Evolutionary conservation across 768 basidiomycete genomes (phyloP), one percentile per base, ranked within the genome.

Genomic region (Lactifluus volemus): DNA sequence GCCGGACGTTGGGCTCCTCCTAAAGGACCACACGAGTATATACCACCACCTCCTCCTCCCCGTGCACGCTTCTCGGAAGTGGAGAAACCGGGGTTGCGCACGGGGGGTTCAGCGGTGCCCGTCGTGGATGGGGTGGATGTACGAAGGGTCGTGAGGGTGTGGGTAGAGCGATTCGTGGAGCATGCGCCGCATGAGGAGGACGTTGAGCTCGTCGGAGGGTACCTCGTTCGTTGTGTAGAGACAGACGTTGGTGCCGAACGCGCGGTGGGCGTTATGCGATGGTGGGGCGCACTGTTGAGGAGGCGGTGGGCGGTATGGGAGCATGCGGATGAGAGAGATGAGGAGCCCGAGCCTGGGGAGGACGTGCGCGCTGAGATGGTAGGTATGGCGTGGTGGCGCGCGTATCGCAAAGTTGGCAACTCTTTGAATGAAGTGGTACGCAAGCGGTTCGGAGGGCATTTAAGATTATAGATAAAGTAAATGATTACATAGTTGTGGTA

Each of bases 311-410:
- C 77, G 11, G 72, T 75, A 4, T 80, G 80, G 57, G 86, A 89
- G 71, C 66, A 73, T 58, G 70, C 56, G 49, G 57, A 63, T 14
- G 72, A 68, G 45, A 58, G 58, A 34, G 68, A 67, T 11, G 59
- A 73, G 36, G 77, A 75, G 45, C 72, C 71, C 25, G 71, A 75
- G 45, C 72, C 71, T 51, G 61, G 42, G 4, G 63, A 67, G 36
- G 68, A 69, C 30, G 56, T 59, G 0, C 70, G 75, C 69, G 72
- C 73, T 39, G 70, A 75, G 52, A 57, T 45, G 12, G 77, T 88
- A 47, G 90, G 84, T 2, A 76, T 77, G 68, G 82, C 82, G 42
- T 95, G 92, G 93, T 95, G 92, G 92, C 76, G 73, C 53, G 81
- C 86, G 7, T 94, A 90, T 74, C 75, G 80, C 60, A 80, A 81